Evolutionary conservation across 768 basidiomycete genomes (phyloP), one percentile per base, ranked within the genome.

Genomic region (Leccinum subtestaceum): DNA sequence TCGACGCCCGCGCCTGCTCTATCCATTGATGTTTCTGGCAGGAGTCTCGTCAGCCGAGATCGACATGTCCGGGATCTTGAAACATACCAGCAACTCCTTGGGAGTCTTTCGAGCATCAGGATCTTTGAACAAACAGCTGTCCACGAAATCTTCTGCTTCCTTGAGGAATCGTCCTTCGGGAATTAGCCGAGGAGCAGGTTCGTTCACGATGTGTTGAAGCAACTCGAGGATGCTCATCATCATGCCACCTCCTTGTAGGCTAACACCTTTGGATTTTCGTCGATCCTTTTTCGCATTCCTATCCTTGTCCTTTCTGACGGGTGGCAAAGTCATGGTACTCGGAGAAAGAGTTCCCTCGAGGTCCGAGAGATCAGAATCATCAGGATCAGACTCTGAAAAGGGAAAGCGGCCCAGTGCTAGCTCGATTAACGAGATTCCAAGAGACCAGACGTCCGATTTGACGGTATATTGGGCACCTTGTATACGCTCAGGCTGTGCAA

Each of bases 401-500:
- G 97, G 97, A 82, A 99, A 99, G 38, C 94, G 89, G 15, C 96
- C 97, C 32, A 96, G 84, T 0, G 95, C 97, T 45, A 99, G 86
- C 76, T 99, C 97, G 72, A 98, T 95, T 51, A 99, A 81, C 8
- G 95, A 92, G 69, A 99, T 94, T 31, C 97, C 97, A 47, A 98
- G 84, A 0, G 96, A 98, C 97, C 97, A 99, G 4, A 98, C 96
- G 67, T 99, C 97, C 4, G 95, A 98, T 75, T 98, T 98, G 74
- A 99, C 96, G 29, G 94, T 95, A 74, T 99, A 98, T 70, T 93
- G 92, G 1, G 94, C 94, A 52, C 97, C 97, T 76, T 98, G 96
- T 77, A 99, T 98, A 60, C 97, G 94, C 70, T 99, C 97, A 17
- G 97, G 97, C 97, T 99, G 74, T 60, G 61, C 53, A 56, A 58